A percentile compares a stretch with the other conserved stretches of the same genome.
These are phyloP conservation scores for Pisolithus microcarpus DNA, from an alignment of 768 basidiomycete genomes.

Conservation along the genomic window DNA sequence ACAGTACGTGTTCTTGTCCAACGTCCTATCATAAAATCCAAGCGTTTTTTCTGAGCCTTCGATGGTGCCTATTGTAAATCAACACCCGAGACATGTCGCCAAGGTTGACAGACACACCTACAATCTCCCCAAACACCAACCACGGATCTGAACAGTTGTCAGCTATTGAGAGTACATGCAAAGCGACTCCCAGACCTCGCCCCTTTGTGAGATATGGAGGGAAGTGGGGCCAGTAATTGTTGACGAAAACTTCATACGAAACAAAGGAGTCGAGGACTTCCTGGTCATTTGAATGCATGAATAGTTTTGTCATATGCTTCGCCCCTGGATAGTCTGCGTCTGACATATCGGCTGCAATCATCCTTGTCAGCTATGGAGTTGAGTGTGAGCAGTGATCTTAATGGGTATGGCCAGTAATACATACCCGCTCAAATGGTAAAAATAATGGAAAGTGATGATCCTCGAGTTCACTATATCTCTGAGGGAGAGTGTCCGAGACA, in stretches of 20 bases:
- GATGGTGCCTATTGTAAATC: constrained; percentile 41
- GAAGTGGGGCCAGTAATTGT: constrained; percentile 55
- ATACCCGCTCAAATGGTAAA: constrained; percentile 57
- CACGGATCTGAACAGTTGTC: constrained; percentile 41
- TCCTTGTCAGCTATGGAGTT: constrained; percentile 13
- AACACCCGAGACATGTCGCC: neutral
- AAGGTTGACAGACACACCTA: constrained; percentile 35
- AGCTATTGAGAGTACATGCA: neutral
- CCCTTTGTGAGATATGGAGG: constrained; percentile 43
- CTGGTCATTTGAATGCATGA: constrained; percentile 9
- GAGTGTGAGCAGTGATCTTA: neutral
- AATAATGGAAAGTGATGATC: constrained; percentile 67
- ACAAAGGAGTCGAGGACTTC: constrained; percentile 25
- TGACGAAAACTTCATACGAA: constrained; percentile 41
- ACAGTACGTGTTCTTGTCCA: constrained; percentile 41
- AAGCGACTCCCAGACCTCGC: constrained; percentile 33
- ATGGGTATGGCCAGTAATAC: neutral
- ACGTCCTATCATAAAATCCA: constrained; percentile 25
- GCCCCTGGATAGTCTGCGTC: constrained; percentile 3
- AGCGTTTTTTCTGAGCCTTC: constrained; percentile 58
- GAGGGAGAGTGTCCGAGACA: constrained; percentile 36
- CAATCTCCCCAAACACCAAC: constrained; percentile 57
- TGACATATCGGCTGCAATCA: constrained; percentile 21
- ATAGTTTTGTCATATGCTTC: constrained; percentile 6
- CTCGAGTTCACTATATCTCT: constrained; percentile 45